phyloP scores from a whole-genome alignment of 73 alveolate genomes.

The Tetrahymena borealis region DNA sequence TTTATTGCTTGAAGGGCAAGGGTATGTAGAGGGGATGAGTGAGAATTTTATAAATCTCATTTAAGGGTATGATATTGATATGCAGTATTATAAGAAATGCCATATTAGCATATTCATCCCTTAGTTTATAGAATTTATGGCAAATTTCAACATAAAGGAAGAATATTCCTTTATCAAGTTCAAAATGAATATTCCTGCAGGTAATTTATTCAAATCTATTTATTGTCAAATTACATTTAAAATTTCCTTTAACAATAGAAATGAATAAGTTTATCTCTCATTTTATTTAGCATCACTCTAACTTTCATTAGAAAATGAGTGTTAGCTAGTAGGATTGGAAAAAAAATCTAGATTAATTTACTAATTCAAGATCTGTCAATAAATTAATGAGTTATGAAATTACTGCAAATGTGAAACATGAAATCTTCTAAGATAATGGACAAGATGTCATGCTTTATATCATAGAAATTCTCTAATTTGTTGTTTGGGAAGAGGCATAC shows the following conservation, averaged over 20 bases:
- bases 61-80: background rate
- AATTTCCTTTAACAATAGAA: too few relatives aligned
- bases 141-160: background rate
- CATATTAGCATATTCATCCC: background rate
- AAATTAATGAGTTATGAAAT: background rate
- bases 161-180: background rate
- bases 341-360: background rate
- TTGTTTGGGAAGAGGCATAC: background rate
- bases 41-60: background rate
- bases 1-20: background rate
- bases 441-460: background rate
- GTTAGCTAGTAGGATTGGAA: background rate
- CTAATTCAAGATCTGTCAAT: background rate
- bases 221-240: background rate
- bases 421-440: background rate
- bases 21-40: background rate
- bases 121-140: background rate
- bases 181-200: background rate
- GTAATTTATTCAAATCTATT: background rate
- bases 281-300: too few relatives aligned
- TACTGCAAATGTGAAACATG: background rate
- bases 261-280: background rate
- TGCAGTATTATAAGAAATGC: background rate
- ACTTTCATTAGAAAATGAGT: too few relatives aligned
- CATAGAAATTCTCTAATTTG: background rate